A percentile compares a stretch with the other conserved stretches of the same genome.
Evolutionary conservation across 805 yeast species (phyloP).

Genomic region (Lipomyces yamanashiensis): DNA sequence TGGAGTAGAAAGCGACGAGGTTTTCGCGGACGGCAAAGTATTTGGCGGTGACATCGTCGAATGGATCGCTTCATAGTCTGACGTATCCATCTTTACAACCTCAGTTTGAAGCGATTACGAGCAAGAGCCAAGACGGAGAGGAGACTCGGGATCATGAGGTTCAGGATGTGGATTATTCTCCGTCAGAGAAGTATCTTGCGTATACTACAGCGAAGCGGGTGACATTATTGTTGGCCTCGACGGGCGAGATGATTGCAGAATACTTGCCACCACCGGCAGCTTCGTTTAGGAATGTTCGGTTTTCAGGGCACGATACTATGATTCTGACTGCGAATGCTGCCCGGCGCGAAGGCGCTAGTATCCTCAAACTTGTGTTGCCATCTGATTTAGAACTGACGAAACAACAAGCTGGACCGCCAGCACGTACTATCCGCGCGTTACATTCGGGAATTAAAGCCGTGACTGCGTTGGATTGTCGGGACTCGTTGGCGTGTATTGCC

Average conservation of each 20-base stretch:
- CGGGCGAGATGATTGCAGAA: constrained; percentile 47
- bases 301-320: constrained; percentile 14
- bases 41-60: constrained; percentile 72
- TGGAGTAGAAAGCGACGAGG: constrained; percentile 56
- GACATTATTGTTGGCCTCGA: constrained; percentile 55
- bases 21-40: constrained; percentile 63
- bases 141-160: constrained; percentile 47
- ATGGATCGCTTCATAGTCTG: constrained; percentile 60
- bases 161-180: constrained; percentile 68
- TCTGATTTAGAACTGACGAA: constrained; percentile 19
- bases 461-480: constrained; percentile 55
- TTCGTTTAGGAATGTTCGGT: constrained; percentile 29
- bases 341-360: constrained; percentile 30
- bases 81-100: constrained; percentile 57
- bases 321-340: constrained; percentile 24
- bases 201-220: constrained; percentile 63
- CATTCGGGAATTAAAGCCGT: constrained; percentile 44
- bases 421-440: constrained; percentile 19
- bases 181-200: constrained; percentile 66
- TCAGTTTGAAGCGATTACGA: constrained; percentile 48
- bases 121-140: constrained; percentile 55
- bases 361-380: constrained; percentile 25
- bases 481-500: constrained; percentile 59
- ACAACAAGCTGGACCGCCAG: constrained; percentile 24
- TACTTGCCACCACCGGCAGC: constrained; percentile 29